Evolutionary conservation across 2,329 filamentous ascomycete species (phyloP).

Genomic region (Pezicula radicicola): DNA sequence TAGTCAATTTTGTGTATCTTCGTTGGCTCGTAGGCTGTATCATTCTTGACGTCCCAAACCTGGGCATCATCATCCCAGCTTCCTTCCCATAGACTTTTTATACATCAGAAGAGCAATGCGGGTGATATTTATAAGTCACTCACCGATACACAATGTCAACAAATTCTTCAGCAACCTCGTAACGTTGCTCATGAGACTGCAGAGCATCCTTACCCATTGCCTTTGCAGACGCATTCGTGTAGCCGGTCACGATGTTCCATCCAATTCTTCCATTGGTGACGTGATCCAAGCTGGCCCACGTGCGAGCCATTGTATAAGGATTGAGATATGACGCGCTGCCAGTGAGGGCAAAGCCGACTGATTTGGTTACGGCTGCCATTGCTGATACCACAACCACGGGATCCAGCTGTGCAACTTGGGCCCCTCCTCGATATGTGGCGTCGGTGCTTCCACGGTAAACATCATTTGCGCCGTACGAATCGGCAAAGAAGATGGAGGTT

Average conservation of each 20-base stretch:
- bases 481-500: too few relatives aligned
- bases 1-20: slow-evolving; percentile 63
- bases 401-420: slow-evolving; percentile 24
- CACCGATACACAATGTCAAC: slow-evolving; percentile 52
- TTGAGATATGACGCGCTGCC: slow-evolving; percentile 64
- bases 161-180: slow-evolving; percentile 60
- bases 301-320: slow-evolving; percentile 62
- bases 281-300: slow-evolving; percentile 63
- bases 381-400: slow-evolving; percentile 57
- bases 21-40: slow-evolving; percentile 50
- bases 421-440: too few relatives aligned
- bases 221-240: slow-evolving; percentile 60
- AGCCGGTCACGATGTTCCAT: slow-evolving; percentile 52
- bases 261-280: slow-evolving; percentile 52
- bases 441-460: too few relatives aligned
- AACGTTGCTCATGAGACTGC: slow-evolving; percentile 56
- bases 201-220: slow-evolving; percentile 46
- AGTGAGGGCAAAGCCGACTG: slow-evolving; percentile 62
- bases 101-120: slow-evolving; percentile 23
- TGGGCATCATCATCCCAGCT: slow-evolving; percentile 68
- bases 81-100: slow-evolving; percentile 53
- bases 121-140: not conserved
- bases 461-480: too few relatives aligned
- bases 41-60: slow-evolving; percentile 48
- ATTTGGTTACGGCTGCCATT: slow-evolving; percentile 64